Percentiles rank a stretch among this genome's conserved stretches.
phyloP scores from a whole-genome alignment of 305 asterid species.

The Rubia tinctorum region DNA sequence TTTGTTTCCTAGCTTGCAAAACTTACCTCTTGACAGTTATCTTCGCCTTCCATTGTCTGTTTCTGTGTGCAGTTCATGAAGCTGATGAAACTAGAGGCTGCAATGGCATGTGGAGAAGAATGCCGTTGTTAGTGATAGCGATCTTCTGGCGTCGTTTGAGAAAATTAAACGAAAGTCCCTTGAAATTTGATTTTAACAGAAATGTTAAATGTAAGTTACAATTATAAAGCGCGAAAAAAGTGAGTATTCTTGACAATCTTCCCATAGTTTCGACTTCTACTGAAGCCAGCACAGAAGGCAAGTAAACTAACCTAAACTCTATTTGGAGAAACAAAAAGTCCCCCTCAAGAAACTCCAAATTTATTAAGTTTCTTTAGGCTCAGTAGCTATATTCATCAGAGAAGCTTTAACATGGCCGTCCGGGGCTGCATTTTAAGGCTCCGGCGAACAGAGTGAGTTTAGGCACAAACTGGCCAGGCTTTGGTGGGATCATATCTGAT shows the following conservation, averaged over 20 bases:
- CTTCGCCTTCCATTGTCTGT: conserved; percentile 13
- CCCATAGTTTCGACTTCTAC: background rate
- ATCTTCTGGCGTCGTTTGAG: background rate
- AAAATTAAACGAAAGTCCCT: background rate
- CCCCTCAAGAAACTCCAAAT: background rate
- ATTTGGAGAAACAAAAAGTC: too few species aligned
- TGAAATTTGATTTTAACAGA: background rate
- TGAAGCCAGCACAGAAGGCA: background rate
- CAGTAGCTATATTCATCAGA: background rate
- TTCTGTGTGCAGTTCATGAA: conserved; percentile 61
- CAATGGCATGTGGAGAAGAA: conserved; percentile 35
- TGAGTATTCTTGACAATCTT: background rate
- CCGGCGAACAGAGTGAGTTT: conserved; percentile 27
- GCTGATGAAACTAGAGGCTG: conserved; percentile 67
- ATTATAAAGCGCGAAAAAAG: background rate
- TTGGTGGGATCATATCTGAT: conserved; percentile 20
- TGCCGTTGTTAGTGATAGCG: conserved; percentile 23
- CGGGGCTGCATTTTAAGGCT: conserved; percentile 19
- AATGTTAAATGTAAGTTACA: background rate
- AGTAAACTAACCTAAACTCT: background rate
- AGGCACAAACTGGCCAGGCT: conserved; percentile 20
- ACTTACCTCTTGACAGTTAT: background rate
- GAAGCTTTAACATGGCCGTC: conserved; percentile 19
- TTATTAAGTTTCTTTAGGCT: background rate
- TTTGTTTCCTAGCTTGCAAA: background rate